phyloP scores from a whole-genome alignment of 2,329 filamentous ascomycete genomes.

The Cladosporium sphaerospermum region DNA sequence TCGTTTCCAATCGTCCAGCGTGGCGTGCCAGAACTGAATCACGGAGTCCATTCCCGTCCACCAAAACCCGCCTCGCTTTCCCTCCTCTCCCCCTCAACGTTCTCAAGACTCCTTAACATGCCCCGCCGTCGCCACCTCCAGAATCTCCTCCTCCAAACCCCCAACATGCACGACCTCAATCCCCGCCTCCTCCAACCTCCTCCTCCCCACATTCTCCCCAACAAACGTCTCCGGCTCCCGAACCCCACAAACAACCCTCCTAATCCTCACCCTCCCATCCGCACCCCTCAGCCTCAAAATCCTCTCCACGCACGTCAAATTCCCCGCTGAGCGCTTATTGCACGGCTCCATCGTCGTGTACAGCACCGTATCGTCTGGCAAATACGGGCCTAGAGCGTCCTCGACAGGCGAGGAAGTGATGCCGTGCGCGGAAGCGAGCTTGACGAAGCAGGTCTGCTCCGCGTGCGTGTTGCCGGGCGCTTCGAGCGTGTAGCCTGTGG shows the following conservation, averaged over 20 bases:
- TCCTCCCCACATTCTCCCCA: conserved; percentile 67
- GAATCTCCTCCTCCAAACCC: conserved; percentile 74
- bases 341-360: conserved; percentile 95
- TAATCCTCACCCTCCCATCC: conserved; percentile 53
- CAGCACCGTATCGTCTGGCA: conserved; percentile 55
- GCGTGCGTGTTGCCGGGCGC: conserved; percentile 90
- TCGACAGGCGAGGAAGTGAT: conserved; percentile 37
- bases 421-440: conserved; percentile 45
- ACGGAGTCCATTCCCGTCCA: too few relatives aligned
- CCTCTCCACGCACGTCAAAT: conserved; percentile 70
- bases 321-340: conserved; percentile 65
- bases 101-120: conserved; percentile 42
- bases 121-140: conserved; percentile 75
- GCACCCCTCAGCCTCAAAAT: conserved; percentile 52
- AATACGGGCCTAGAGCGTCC: conserved; percentile 46
- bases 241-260: conserved; percentile 79
- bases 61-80: too few relatives aligned
- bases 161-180: conserved; percentile 66
- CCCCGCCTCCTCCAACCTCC: conserved; percentile 63
- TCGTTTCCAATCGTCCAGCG: too few relatives aligned
- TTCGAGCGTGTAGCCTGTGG: conserved; percentile 86
- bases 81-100: too few relatives aligned
- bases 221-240: conserved; percentile 89
- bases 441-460: conserved; percentile 84
- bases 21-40: too few relatives aligned